A percentile compares a stretch with the other conserved stretches of the same genome.
phyloP scores from a whole-genome alignment of 306 rosid species.

The Argentina anserina region DNA sequence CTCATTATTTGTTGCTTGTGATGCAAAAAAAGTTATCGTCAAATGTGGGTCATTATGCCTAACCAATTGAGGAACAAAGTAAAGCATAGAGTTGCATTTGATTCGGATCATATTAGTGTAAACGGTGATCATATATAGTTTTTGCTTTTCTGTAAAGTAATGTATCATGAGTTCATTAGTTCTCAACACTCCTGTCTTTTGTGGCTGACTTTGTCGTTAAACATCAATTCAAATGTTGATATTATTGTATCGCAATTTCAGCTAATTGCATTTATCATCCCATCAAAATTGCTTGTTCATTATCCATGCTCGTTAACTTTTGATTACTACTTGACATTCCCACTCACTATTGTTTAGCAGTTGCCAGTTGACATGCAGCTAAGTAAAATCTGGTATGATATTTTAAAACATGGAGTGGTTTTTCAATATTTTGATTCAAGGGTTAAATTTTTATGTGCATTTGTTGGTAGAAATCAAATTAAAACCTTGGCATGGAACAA shows the following conservation, averaged over 20 bases:
- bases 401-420: neutral
- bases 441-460: neutral
- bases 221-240: neutral
- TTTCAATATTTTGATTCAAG: too few relatives aligned
- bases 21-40: constrained; percentile 37
- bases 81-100: constrained; percentile 18
- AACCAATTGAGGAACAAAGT: constrained; percentile 37
- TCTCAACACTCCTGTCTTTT: too few relatives aligned
- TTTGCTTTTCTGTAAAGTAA: neutral
- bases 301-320: neutral
- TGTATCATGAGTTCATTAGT: neutral
- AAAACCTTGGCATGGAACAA: neutral
- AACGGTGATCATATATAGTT: neutral
- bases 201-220: neutral
- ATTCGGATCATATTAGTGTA: neutral
- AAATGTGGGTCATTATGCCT: constrained; percentile 36
- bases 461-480: neutral
- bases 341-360: too few relatives aligned
- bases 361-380: too few relatives aligned
- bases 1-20: constrained; percentile 44
- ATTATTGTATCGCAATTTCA: too few relatives aligned
- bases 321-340: neutral
- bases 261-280: neutral
- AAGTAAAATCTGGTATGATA: neutral
- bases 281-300: neutral